Evolutionary conservation across 2,329 filamentous ascomycete species (phyloP).

Genomic region (Coleophoma eucalyptorum): DNA sequence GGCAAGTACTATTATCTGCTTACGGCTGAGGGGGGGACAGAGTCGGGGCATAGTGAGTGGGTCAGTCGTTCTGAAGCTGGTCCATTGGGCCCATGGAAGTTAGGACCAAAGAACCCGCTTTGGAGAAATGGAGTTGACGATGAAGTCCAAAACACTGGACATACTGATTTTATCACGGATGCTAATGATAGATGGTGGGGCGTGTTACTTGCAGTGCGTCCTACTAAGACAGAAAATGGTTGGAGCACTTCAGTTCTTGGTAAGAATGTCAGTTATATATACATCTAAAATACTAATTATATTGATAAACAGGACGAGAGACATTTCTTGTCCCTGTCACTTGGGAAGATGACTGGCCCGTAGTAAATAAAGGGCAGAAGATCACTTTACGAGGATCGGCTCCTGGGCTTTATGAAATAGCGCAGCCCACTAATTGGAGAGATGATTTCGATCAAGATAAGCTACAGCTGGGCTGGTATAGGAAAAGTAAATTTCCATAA

Average conservation of each 20-base stretch:
- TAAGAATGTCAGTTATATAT: slow-evolving; percentile 8
- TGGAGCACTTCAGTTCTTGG: slow-evolving; percentile 38
- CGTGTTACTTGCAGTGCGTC: slow-evolving; percentile 21
- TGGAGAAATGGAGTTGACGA: slow-evolving; percentile 47
- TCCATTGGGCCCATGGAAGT: slow-evolving; percentile 56
- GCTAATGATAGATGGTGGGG: slow-evolving; percentile 37
- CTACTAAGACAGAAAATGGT: slow-evolving; percentile 19
- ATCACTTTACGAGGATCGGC: slow-evolving; percentile 25
- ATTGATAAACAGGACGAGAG: slow-evolving; percentile 7
- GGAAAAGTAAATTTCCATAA: slow-evolving; percentile 25
- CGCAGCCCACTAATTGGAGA: slow-evolving; percentile 21
- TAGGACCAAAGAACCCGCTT: slow-evolving; percentile 53
- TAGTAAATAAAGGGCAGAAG: slow-evolving; percentile 12
- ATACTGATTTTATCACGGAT: slow-evolving; percentile 39
- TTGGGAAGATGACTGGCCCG: slow-evolving; percentile 18
- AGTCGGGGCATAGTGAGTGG: slow-evolving; percentile 57
- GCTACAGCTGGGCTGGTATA: slow-evolving; percentile 34
- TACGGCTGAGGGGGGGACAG: slow-evolving; percentile 57
- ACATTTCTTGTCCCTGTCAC: slow-evolving; percentile 12
- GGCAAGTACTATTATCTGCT: slow-evolving; percentile 56
- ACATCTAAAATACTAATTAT: too few species aligned
- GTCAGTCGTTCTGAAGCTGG: slow-evolving; percentile 47
- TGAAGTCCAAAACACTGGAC: slow-evolving; percentile 40
- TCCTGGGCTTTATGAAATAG: slow-evolving; percentile 17
- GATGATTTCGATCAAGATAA: slow-evolving; percentile 31